Base-by-base conservation (phyloP, 2,329 filamentous ascomycete species). In the Venturia asperata region DNA sequence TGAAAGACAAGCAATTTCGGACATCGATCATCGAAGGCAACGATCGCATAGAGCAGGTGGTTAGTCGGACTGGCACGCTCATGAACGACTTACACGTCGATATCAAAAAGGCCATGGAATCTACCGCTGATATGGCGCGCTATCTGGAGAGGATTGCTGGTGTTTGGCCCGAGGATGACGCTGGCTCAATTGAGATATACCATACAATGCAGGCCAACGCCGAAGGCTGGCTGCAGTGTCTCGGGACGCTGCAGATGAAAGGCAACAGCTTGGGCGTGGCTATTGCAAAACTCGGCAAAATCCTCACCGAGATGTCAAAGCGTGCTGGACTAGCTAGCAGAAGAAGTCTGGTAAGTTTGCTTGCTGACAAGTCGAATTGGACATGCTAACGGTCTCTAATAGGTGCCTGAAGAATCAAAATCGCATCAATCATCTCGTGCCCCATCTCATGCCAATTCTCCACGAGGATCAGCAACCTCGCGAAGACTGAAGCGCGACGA, bases 131-230 rank as follows among this genome's bases (percentile, higher is more conserved):
- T 64, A 88, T 97, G 63, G 87, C 87, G 65, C 80, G 84, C 65
- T 97, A 96, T 74, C 79, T 97, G 61, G 80, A 82, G 6, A 80
- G 84, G 42, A 83, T 95, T 67, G 82, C 85, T 58, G 79, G 86
- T 45, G 81, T 84, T 5, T 80, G 82, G 68, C 85, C 84, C 74
- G 82, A 85, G 65, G 77, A 82, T 63, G 78, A 82, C 19, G 75
- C 78, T 34, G 85, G 88, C 61, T 83, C 90, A 27, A 81, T 83
- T 43, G 87, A 90, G 60, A 91, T 96, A 24, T 94, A 90, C 70
- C 84, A 87, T 49, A 91, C 92, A 45, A 97, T 97, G 92, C 88
- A 89, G 71, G 90, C 91, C 42, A 97, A 97, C 70, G 88, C 92
- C 10, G 89, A 95, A 68, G 92, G 92, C 55, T 97, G 93, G 93